Evolutionary conservation across 1,284 basidiomycete genomes (phyloP).

Genomic region (Ganoderma meredithae): DNA sequence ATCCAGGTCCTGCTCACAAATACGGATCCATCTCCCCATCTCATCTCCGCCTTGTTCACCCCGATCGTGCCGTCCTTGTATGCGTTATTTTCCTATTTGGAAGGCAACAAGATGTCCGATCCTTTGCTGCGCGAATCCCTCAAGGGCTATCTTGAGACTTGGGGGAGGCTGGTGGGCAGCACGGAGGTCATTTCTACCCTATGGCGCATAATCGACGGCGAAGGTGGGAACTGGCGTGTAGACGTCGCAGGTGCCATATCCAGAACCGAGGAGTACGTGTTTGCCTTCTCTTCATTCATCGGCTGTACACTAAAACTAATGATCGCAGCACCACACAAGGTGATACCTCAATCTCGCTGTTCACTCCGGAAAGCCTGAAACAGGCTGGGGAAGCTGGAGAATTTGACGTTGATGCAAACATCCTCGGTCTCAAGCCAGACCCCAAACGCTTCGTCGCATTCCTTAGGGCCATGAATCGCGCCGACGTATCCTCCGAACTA

Average conservation of each 20-base stretch:
- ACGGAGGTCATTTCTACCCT: constrained; percentile 64
- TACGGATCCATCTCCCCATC: constrained; percentile 77
- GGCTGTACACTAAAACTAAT: not conserved
- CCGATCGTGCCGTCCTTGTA: constrained; percentile 77
- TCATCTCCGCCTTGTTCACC: constrained; percentile 70
- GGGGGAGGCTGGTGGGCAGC: constrained; percentile 71
- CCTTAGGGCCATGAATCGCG: constrained; percentile 68
- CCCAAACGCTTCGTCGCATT: constrained; percentile 71
- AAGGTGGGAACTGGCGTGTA: constrained; percentile 63
- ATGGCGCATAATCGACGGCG: constrained; percentile 64
- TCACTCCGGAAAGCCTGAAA: constrained; percentile 59
- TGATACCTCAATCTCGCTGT: constrained; percentile 46
- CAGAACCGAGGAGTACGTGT: constrained; percentile 49
- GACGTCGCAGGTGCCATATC: constrained; percentile 59
- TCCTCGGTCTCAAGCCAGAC: constrained; percentile 77
- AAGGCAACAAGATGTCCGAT: constrained; percentile 62
- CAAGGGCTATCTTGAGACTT: constrained; percentile 67
- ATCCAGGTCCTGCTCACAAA: constrained; percentile 71
- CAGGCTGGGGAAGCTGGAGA: constrained; percentile 51
- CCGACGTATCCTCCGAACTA: constrained; percentile 74
- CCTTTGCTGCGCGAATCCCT: constrained; percentile 66
- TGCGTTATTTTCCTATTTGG: constrained; percentile 63
- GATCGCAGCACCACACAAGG: constrained; percentile 28
- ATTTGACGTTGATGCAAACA: constrained; percentile 59
- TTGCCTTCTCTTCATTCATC: not conserved